Percentiles rank a stretch among this genome's conserved stretches.
Evolutionary conservation across 2,329 filamentous ascomycete species (phyloP).

Genomic region (Sporothrix brunneoviolacea): DNA sequence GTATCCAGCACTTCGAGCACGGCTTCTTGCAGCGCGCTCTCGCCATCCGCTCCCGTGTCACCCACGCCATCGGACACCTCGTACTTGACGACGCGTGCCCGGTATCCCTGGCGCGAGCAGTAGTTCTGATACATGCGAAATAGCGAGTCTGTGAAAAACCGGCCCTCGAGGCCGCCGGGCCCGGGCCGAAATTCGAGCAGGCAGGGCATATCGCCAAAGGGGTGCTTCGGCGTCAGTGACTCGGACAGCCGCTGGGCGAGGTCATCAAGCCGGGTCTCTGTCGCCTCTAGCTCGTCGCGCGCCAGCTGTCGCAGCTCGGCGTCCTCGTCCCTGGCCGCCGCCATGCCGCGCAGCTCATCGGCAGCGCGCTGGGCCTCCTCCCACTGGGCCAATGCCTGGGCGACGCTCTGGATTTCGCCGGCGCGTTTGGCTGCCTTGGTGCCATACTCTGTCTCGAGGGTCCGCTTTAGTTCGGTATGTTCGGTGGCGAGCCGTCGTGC

Average conservation of each 20-base stretch:
- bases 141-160: conserved; percentile 80
- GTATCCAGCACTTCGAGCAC: conserved; percentile 73
- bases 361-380: conserved; percentile 47
- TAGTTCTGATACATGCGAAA: conserved; percentile 79
- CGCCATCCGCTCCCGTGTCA: conserved; percentile 46
- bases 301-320: conserved; percentile 71
- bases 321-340: conserved; percentile 48
- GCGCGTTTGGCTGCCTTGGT: conserved; percentile 50
- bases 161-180: conserved; percentile 84
- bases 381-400: conserved; percentile 52
- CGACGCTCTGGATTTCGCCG: conserved; percentile 55
- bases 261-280: conserved; percentile 52
- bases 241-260: conserved; percentile 65
- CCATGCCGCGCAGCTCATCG: conserved; percentile 45
- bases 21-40: conserved; percentile 73
- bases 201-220: conserved; percentile 84
- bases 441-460: conserved; percentile 50
- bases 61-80: conserved; percentile 64
- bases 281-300: conserved; percentile 70
- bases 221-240: conserved; percentile 77
- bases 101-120: conserved; percentile 63
- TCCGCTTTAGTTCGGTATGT: conserved; percentile 45
- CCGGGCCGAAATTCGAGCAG: conserved; percentile 88
- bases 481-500: conserved; percentile 53
- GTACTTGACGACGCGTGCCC: conserved; percentile 67